Evolutionary conservation across 495 filamentous ascomycete species (phyloP).

Genomic region (Penicillium coffeae): DNA sequence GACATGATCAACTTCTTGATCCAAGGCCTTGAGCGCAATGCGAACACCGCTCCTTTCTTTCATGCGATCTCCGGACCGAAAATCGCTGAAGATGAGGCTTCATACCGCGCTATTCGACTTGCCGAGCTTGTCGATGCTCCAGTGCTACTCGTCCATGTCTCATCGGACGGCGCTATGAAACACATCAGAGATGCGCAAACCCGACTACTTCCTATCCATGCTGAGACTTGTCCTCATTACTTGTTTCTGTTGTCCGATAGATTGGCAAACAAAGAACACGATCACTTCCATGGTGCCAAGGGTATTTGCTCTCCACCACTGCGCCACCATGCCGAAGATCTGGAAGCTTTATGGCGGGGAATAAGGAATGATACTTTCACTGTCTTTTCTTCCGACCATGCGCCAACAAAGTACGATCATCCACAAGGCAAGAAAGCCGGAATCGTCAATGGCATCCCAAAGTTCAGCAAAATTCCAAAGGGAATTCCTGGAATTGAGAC

Average conservation of each 20-base stretch:
- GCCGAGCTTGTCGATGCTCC: slow-evolving; percentile 53
- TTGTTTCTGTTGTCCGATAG: slow-evolving; percentile 54
- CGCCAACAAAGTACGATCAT: slow-evolving; percentile 35
- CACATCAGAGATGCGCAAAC: slow-evolving; percentile 54
- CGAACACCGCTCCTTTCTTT: slow-evolving; percentile 45
- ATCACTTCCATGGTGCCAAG: slow-evolving; percentile 6
- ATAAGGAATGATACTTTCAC: slow-evolving; percentile 45
- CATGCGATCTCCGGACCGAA: slow-evolving; percentile 52
- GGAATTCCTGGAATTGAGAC: slow-evolving; percentile 8
- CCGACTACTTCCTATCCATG: slow-evolving; percentile 52
- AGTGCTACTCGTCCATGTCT: slow-evolving; percentile 57
- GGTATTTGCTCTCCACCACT: slow-evolving; percentile 5
- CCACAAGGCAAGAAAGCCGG: slow-evolving; percentile 31
- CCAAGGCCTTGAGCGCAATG: slow-evolving; percentile 37
- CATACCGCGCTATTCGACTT: slow-evolving; percentile 55
- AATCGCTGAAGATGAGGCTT: slow-evolving; percentile 55
- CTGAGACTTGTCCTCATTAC: slow-evolving; percentile 65
- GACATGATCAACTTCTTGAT: slow-evolving; percentile 52
- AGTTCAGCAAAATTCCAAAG: slow-evolving; percentile 29
- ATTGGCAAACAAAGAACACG: slow-evolving; percentile 19
- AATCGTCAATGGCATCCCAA: slow-evolving; percentile 21
- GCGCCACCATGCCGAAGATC: slow-evolving; percentile 1
- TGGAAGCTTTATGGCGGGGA: slow-evolving; percentile 6
- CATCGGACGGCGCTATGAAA: slow-evolving; percentile 28
- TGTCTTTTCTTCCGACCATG: slow-evolving; percentile 40